Percentiles rank a stretch among this genome's conserved stretches.
phyloP scores from a whole-genome alignment of 1,139 yeast species.

The Arxiozyma heterogenica region DNA sequence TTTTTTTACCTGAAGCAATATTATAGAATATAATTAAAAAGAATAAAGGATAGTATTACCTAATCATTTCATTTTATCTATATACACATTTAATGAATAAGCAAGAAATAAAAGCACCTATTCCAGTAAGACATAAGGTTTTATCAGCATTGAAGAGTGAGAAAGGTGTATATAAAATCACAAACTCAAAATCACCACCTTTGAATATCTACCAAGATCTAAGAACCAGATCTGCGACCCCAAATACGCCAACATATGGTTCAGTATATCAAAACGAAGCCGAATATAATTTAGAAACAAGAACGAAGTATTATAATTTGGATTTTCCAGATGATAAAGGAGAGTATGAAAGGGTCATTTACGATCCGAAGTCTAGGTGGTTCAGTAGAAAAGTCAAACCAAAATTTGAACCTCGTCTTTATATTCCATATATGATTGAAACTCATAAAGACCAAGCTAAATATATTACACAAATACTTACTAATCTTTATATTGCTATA shows the following conservation, averaged over 20 bases:
- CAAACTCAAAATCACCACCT: conserved; percentile 15
- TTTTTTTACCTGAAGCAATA: too few relatives aligned
- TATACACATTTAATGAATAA: conserved; percentile 9
- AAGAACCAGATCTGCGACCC: conserved; percentile 27
- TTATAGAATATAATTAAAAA: too few relatives aligned
- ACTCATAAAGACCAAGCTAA: conserved; percentile 58
- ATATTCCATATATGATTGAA: conserved; percentile 74
- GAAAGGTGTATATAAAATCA: conserved; percentile 15
- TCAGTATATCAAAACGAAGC: conserved; percentile 19
- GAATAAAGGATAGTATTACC: not conserved
- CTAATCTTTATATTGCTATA: conserved; percentile 72
- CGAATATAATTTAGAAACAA: conserved; percentile 21
- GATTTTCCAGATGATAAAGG: conserved; percentile 49
- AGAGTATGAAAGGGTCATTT: conserved; percentile 34
- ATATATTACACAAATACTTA: conserved; percentile 69
- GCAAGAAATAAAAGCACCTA: conserved; percentile 20
- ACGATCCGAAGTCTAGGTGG: conserved; percentile 48
- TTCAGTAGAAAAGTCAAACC: conserved; percentile 45
- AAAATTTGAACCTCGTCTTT: conserved; percentile 48
- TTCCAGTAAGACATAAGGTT: conserved; percentile 19
- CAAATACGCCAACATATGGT: conserved; percentile 15
- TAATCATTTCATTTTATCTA: too few relatives aligned
- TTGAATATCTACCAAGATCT: conserved; percentile 2
- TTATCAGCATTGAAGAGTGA: conserved; percentile 13
- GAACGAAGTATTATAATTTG: conserved; percentile 45